A percentile compares a stretch with the other conserved stretches of the same genome.
These are phyloP conservation scores for Daucus carota DNA, from an alignment of 129 eudicot species.

Conservation along the genomic window DNA sequence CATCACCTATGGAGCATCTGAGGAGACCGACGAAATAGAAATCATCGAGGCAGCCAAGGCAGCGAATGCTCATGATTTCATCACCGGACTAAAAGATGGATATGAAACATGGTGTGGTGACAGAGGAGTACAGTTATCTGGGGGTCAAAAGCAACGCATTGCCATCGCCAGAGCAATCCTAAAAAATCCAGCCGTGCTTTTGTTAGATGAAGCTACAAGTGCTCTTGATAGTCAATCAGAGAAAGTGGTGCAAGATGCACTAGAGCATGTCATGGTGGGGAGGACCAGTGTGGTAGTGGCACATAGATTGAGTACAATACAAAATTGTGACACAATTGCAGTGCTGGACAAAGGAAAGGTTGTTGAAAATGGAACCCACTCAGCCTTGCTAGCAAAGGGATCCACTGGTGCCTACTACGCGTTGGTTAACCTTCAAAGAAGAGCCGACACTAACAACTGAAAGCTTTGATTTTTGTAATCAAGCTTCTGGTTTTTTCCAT, in stretches of 20 bases:
- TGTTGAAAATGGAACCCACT: slow-evolving; percentile 75
- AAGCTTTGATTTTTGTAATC: background rate
- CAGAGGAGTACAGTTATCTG: slow-evolving; percentile 62
- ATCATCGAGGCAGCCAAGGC: slow-evolving; percentile 68
- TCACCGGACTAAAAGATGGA: slow-evolving; percentile 57
- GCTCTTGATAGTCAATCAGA: slow-evolving; percentile 83
- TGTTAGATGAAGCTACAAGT: slow-evolving; percentile 84
- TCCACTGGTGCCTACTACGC: slow-evolving; percentile 52
- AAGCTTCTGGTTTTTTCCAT: slow-evolving; percentile 7
- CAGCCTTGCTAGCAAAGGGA: slow-evolving; percentile 64
- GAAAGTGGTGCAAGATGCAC: slow-evolving; percentile 73
- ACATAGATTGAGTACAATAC: slow-evolving; percentile 74
- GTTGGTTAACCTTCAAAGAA: slow-evolving; percentile 55
- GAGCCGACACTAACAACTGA: background rate
- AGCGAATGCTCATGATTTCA: slow-evolving; percentile 80
- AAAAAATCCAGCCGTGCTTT: slow-evolving; percentile 46
- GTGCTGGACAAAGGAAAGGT: slow-evolving; percentile 66
- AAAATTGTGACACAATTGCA: slow-evolving; percentile 57
- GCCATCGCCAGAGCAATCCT: slow-evolving; percentile 70
- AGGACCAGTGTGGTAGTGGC: slow-evolving; percentile 84
- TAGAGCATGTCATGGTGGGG: slow-evolving; percentile 71
- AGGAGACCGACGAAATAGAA: slow-evolving; percentile 49
- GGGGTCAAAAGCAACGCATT: slow-evolving; percentile 78
- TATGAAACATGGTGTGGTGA: slow-evolving; percentile 78
- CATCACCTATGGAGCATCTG: slow-evolving; percentile 52